Base-by-base conservation (phyloP, 306 rosid species). In the Cucurbita ficifolia region DNA sequence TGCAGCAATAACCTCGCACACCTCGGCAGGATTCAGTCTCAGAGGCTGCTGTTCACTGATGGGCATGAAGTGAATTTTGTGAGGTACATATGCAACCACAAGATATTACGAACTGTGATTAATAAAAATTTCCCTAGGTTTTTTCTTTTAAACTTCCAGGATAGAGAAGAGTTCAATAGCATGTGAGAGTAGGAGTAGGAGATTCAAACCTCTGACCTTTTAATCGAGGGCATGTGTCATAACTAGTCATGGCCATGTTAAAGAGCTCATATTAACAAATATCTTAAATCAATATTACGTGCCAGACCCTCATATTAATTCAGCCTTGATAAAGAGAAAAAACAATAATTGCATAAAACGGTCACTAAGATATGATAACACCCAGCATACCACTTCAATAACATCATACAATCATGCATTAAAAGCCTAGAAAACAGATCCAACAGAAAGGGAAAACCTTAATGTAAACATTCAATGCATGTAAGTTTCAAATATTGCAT, bases 11-110 rank as follows among this genome's bases (percentile, higher is more conserved):
- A 95, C 97, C 77, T 91, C 99, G 42, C 87, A 85, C 63, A 95
- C 99, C 92, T 95, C 99, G 40, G 91, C 90, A 79, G 97, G 97
- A 84, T 89, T 91, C 86, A 95, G 81, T 60, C 97, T 91, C 79
- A 95, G 81, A 83, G 99, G 97, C 70, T 95, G 99, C 81, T 95
- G 99, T 80, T 91, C 99, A 80, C 99, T 95, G 88, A 54, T 85
- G 71, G 80, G 81, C 80, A 85, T 55, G 75, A 81, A 82, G 81
- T 76, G 58, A 61, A 76, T 71, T 75, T 79, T 57, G 78, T 83
- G 64, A 83, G 86, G 77, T 50, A 74, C 60, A 59, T 2, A 82
- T 75, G 50, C 67, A 81, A 54, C 63, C 29, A 54, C 50, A 36
- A 19, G 29, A 72, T 54, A 36, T 3, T 53, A 48, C 1, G 42